Evolutionary conservation across 306 rosid species (phyloP).

Genomic region (Mimosa pudica): DNA sequence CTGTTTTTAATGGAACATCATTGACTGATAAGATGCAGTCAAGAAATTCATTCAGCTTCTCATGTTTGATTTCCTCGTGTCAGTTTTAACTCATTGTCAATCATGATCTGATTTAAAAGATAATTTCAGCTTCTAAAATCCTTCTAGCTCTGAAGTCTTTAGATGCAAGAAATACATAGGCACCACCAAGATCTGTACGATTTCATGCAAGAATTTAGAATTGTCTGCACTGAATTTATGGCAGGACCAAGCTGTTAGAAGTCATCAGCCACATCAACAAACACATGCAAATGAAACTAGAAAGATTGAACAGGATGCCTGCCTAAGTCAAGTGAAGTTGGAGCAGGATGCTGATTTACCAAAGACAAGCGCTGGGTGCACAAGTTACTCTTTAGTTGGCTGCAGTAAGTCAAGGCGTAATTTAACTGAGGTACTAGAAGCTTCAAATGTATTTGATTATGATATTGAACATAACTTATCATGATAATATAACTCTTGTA

Average conservation of each 20-base stretch:
- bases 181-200: constrained; percentile 46
- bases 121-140: background rate
- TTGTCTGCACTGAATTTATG: constrained; percentile 50
- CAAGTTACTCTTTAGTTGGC: constrained; percentile 47
- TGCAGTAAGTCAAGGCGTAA: constrained; percentile 67
- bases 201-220: constrained; percentile 64
- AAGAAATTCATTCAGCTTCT: background rate
- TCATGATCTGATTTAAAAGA: background rate
- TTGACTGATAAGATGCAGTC: background rate
- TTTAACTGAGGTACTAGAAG: constrained; percentile 73
- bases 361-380: constrained; percentile 39
- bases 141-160: background rate
- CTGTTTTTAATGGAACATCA: constrained; percentile 14
- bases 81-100: constrained; percentile 1
- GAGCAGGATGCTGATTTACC: constrained; percentile 55
- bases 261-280: constrained; percentile 46
- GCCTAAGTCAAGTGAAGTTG: constrained; percentile 35
- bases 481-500: constrained; percentile 25
- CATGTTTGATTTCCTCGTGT: background rate
- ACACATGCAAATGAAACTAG: constrained; percentile 28
- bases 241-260: constrained; percentile 63
- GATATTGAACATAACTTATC: background rate
- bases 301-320: constrained; percentile 36
- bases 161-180: constrained; percentile 26
- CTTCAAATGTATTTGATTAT: constrained; percentile 16